Evolutionary conservation across 2,329 filamentous ascomycete species (phyloP).

Genomic region (Aspergillus caelatus): DNA sequence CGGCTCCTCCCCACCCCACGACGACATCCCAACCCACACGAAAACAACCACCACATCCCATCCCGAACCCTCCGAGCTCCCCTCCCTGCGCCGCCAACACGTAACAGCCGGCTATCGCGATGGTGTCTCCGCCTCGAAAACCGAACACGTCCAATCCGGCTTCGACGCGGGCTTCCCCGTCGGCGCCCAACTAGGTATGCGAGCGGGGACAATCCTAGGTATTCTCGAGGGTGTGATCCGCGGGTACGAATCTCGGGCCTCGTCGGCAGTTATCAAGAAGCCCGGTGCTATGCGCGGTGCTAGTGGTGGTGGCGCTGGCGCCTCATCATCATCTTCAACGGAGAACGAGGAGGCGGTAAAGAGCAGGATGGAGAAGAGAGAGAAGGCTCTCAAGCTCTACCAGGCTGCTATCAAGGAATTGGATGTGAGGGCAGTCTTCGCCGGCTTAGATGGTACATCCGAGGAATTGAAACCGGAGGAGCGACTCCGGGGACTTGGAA

Average conservation of each 20-base stretch:
- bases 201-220: slow-evolving; percentile 75
- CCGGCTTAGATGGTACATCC: slow-evolving; percentile 26
- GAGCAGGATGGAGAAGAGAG: slow-evolving; percentile 42
- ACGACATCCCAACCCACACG: neutral
- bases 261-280: slow-evolving; percentile 30
- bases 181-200: slow-evolving; percentile 76
- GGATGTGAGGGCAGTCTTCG: slow-evolving; percentile 65
- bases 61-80: slow-evolving; percentile 66
- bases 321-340: neutral
- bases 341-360: slow-evolving; percentile 6
- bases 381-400: slow-evolving; percentile 37
- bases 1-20: slow-evolving; percentile 40
- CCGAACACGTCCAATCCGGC: slow-evolving; percentile 74
- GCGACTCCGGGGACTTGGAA: slow-evolving; percentile 32
- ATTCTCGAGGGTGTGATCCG: slow-evolving; percentile 70
- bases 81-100: slow-evolving; percentile 73
- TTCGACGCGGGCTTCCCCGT: slow-evolving; percentile 91
- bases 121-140: slow-evolving; percentile 77
- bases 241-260: slow-evolving; percentile 33
- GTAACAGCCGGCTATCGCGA: slow-evolving; percentile 88
- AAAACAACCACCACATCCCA: neutral
- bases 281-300: slow-evolving; percentile 22
- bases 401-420: slow-evolving; percentile 61
- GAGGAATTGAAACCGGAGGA: slow-evolving; percentile 32
- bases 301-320: slow-evolving; percentile 4